Evolutionary conservation across 345 rosid species (phyloP), one percentile per base, ranked within the genome.

Genomic region (Populus simonii): DNA sequence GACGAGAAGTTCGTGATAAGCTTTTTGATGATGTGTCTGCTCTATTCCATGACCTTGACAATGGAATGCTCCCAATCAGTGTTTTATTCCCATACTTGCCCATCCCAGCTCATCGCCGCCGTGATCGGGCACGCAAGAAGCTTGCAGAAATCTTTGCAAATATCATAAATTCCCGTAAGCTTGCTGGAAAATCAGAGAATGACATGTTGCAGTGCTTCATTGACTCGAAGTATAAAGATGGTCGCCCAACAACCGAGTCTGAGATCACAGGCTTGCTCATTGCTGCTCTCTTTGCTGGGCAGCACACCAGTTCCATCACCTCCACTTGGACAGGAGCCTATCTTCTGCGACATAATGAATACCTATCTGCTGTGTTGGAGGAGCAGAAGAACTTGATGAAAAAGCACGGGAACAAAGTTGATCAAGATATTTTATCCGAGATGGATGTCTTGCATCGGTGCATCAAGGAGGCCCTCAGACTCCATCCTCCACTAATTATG

Each of bases 291-390:
- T 96, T 96, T 85, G 98, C 97, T 22, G 98, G 99, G 65, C 99
- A 96, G 89, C 99, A 96, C 85, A 96, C 99, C 27, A 96, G 99
- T 84, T 96, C 99, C 66, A 96, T 96, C 86, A 93, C 99, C 74
- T 96, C 98, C 74, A 90, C 92, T 0, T 96, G 99, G 99, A 92
- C 97, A 1, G 99, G 99, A 35, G 94, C 99, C 76, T 93, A 95
- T 78, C 92, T 93, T 68, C 89, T 95, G 74, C 80, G 80, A 47
- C 79, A 88, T 86, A 90, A 87, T 83, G 74, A 93, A 73, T 88
- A 83, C 83, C 80, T 89, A 66, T 78, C 89, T 18, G 90, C 89
- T 38, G 98, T 90, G 23, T 4, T 84, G 75, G 92, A 91, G 62
- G 99, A 96, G 85, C 99, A 96, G 88, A 92, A 85, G 82, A 79